These are phyloP conservation scores for Mucor saturninus DNA, from an alignment of 371 early-diverging fungal species.

Conservation along the genomic window DNA sequence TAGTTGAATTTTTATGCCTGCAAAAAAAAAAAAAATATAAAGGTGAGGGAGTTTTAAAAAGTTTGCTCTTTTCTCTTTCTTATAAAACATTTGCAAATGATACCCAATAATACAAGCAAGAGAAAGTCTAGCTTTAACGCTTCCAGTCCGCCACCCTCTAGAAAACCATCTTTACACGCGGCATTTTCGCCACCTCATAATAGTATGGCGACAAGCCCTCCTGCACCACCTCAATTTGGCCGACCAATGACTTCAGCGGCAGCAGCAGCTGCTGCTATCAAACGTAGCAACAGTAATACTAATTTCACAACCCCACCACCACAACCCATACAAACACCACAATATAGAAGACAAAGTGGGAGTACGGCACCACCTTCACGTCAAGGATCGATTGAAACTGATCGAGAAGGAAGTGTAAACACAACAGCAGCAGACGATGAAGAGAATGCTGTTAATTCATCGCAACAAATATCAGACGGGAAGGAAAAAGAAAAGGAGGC, in stretches of 20 bases:
- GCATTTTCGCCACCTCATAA: conserved; percentile 34
- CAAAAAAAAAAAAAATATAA: neutral
- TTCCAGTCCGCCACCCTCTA: conserved; percentile 27
- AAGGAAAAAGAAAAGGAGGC: conserved; percentile 38
- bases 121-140: conserved; percentile 26
- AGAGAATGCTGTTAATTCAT: neutral
- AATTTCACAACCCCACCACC: neutral
- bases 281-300: conserved; percentile 15
- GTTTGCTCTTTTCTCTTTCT: neutral
- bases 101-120: conserved; percentile 19
- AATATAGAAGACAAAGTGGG: conserved; percentile 29
- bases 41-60: neutral
- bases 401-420: conserved; percentile 43
- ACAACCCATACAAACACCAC: conserved; percentile 2
- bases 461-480: neutral
- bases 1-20: no score
- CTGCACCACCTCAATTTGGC: conserved; percentile 7
- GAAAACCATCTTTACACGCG: conserved; percentile 19
- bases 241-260: conserved; percentile 46
- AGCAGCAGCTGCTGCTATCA: conserved; percentile 46
- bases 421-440: conserved; percentile 18
- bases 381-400: conserved; percentile 50
- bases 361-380: conserved; percentile 29
- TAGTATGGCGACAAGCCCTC: conserved; percentile 27
- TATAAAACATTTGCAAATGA: conserved; percentile 9